phyloP scores from a whole-genome alignment of 352 stramenopile species.

The Phytophthora cactorum region DNA sequence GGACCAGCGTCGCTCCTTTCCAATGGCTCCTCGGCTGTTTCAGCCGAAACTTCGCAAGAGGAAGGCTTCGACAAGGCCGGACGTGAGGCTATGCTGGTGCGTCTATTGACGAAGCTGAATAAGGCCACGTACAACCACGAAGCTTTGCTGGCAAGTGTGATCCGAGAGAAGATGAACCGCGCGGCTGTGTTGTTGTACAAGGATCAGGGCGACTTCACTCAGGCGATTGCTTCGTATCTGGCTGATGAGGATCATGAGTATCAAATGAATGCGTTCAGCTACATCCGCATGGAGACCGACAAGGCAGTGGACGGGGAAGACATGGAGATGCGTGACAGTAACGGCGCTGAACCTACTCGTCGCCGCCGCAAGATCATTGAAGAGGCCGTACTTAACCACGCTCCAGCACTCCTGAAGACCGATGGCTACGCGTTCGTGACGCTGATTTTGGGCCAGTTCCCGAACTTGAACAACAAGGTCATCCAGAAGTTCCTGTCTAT shows the following conservation, averaged over 20 bases:
- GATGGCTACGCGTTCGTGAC: constrained; percentile 90
- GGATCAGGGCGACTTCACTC: constrained; percentile 73
- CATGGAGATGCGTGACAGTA: constrained; percentile 47
- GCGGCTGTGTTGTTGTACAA: constrained; percentile 86
- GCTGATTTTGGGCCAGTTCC: constrained; percentile 89
- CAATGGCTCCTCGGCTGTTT: constrained; percentile 46
- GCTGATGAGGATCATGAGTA: constrained; percentile 83
- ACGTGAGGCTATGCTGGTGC: constrained; percentile 84
- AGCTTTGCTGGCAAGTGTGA: constrained; percentile 75
- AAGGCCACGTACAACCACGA: constrained; percentile 85
- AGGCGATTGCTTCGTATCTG: constrained; percentile 83
- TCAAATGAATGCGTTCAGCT: constrained; percentile 85
- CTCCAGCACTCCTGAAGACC: constrained; percentile 86
- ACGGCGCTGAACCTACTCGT: constrained; percentile 35
- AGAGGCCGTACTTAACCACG: constrained; percentile 76
- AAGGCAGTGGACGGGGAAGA: constrained; percentile 53
- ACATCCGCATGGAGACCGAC: constrained; percentile 74
- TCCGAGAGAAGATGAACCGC: constrained; percentile 81
- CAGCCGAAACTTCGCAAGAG: constrained; percentile 65
- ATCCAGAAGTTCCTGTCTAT: constrained; percentile 87
- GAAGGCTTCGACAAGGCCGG: constrained; percentile 86
- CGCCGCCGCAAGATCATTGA: constrained; percentile 75
- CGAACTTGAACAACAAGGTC: constrained; percentile 83
- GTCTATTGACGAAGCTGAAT: constrained; percentile 83
- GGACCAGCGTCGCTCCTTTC: constrained; percentile 71